Conservation (phyloP, 352 stramenopile genomes). For the Phytophthora melonis region DNA sequence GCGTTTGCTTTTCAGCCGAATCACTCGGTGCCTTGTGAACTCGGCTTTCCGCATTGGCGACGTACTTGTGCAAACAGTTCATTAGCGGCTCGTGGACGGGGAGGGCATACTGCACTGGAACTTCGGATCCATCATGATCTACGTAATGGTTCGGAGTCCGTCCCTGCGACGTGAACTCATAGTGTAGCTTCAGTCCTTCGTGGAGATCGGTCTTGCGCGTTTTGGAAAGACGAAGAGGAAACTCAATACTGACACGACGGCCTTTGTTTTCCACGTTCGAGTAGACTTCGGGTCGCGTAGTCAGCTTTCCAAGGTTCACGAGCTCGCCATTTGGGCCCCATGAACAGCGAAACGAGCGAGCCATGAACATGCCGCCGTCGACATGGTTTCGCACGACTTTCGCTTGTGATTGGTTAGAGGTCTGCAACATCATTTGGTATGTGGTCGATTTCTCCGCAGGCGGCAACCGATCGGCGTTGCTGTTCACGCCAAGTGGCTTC, state of each 20-base stretch:
- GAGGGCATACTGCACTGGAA: constrained; percentile 54
- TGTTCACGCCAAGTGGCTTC: constrained; percentile 39
- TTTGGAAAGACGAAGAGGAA: constrained; percentile 51
- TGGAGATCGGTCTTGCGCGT: constrained; percentile 53
- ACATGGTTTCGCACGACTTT: constrained; percentile 59
- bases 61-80: constrained; percentile 70
- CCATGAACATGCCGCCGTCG: constrained; percentile 79
- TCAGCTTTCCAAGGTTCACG: constrained; percentile 65
- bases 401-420: constrained; percentile 41
- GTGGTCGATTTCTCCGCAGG: constrained; percentile 61
- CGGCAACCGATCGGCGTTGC: constrained; percentile 34
- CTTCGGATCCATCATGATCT: constrained; percentile 38
- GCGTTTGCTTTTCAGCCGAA: constrained; percentile 29
- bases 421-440: constrained; percentile 74
- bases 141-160: constrained; percentile 32
- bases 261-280: constrained; percentile 28
- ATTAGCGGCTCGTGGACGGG: constrained; percentile 61
- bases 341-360: constrained; percentile 83
- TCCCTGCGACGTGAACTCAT: constrained; percentile 53
- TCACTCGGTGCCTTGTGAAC: constrained; percentile 15
- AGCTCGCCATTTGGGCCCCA: constrained; percentile 83
- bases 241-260: constrained; percentile 58
- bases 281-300: constrained; percentile 34
- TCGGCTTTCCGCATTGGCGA: constrained; percentile 52
- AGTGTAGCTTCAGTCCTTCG: constrained; percentile 70